Base-by-base conservation (phyloP, 2,329 filamentous ascomycete species). In the Ceratocystis diversiconidia region DNA sequence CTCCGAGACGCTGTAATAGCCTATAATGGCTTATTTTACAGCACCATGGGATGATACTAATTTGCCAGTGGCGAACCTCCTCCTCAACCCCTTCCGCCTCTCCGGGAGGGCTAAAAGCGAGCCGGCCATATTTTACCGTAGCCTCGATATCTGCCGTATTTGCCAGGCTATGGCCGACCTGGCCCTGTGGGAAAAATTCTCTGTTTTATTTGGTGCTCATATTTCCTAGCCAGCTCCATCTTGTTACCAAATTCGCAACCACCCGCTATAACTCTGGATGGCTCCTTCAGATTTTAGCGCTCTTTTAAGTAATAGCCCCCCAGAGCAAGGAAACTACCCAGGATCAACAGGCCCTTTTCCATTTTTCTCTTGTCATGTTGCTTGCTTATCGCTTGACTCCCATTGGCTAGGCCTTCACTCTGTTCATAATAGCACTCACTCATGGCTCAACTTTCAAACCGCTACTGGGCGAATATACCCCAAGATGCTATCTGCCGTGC, bases 341-440 rank as follows among this genome's bases (percentile, higher is more conserved):
- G 32, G 30, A n/a, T 32, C 25, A 17, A 48, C 44, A 55, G 52
- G 22, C 52, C 30, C 30, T 30, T 17, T 28, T 4, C n/a, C 25
- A 22, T 57, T 57, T 30, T 17, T 28, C 25, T 57, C 52, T 8
- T 32, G 32, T n/a, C n/a, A 15, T 22, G 30, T 8, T 60, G 61
- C 43, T 62, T 62, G 50, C 63, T 64, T 64, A 64, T 64, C 63
- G 63, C 55, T n/a, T 25, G 19, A 17, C 15, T 48, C 22, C 25
- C 30, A 64, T 64, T 64, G 63, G 63, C 52, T 28, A 48, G 36
- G 43, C 19, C n/a, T 32, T 6, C 28, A 44, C 28, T 19, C 10
- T 30, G 48, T 64, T 57, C 50, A 64, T 64, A 64, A 64, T 64
- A 59, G 19, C 32, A 36, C 30, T 48, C 52, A 60, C 63, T 59